phyloP scores from a whole-genome alignment of 441 rosid species.

The Populus hybrid region DNA sequence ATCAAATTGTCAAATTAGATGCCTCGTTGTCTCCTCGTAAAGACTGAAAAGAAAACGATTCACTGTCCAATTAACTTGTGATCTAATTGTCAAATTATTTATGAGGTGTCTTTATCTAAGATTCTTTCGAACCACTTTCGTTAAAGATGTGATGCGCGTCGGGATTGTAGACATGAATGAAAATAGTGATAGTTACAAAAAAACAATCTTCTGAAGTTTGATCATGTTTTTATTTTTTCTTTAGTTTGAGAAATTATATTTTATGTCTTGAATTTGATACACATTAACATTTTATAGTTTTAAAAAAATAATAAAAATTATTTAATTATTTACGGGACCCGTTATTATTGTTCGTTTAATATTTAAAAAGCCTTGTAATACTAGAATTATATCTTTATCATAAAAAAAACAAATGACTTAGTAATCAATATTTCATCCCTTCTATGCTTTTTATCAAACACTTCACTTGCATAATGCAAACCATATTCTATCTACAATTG shows the following conservation, averaged over 20 bases:
- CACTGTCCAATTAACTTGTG: background rate
- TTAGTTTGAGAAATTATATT: no score
- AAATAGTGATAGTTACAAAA: no score
- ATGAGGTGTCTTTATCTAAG: conserved; percentile 10
- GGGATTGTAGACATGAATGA: background rate
- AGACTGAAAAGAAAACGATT: conserved; percentile 16
- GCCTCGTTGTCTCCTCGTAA: conserved; percentile 23
- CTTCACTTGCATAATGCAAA: background rate
- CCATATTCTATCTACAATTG: background rate
- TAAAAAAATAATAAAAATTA: no score
- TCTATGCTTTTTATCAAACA: no score
- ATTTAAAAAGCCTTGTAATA: background rate
- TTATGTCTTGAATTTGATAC: background rate
- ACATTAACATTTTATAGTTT: no score
- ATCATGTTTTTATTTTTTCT: no score
- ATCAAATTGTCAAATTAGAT: conserved; percentile 26
- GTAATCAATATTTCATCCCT: background rate
- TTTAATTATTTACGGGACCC: no score
- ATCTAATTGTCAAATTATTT: background rate
- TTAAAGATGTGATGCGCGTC: conserved; percentile 4
- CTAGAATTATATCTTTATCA: background rate
- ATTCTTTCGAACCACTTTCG: conserved; percentile 17
- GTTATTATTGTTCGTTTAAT: no score
- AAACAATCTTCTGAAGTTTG: background rate
- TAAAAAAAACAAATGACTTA: background rate